These are phyloP conservation scores for Naganishia albida DNA, from an alignment of 1,284 basidiomycete species.

Conservation along the genomic window DNA sequence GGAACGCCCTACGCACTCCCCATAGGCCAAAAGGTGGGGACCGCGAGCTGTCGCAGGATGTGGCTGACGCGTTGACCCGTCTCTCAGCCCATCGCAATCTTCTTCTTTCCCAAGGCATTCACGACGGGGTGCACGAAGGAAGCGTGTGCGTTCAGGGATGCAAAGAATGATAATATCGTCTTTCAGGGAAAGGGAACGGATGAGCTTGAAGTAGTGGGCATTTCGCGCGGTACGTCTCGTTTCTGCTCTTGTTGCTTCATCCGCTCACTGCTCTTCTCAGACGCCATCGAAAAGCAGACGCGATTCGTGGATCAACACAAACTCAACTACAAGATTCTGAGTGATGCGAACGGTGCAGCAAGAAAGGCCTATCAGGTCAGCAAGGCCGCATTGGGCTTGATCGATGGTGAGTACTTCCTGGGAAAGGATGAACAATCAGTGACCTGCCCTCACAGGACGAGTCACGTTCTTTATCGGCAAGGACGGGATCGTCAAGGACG, in stretches of 20 bases:
- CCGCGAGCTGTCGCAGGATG: neutral
- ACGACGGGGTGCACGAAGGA: slow-evolving; percentile 74
- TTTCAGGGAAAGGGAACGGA: slow-evolving; percentile 58
- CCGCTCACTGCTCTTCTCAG: slow-evolving; percentile 39
- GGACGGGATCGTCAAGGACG: slow-evolving; percentile 66
- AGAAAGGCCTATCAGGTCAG: slow-evolving; percentile 66
- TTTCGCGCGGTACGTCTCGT: slow-evolving; percentile 56
- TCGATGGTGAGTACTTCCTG: slow-evolving; percentile 50
- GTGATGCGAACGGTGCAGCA: slow-evolving; percentile 65
- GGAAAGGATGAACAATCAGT: neutral
- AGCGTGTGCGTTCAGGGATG: slow-evolving; percentile 76
- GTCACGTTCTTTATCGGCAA: slow-evolving; percentile 73
- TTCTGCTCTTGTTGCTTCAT: neutral
- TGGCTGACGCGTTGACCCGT: slow-evolving; percentile 21
- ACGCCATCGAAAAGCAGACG: slow-evolving; percentile 69
- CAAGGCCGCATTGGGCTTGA: slow-evolving; percentile 66
- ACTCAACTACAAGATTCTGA: slow-evolving; percentile 72
- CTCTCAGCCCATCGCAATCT: slow-evolving; percentile 62
- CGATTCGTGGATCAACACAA: slow-evolving; percentile 70
- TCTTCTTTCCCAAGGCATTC: slow-evolving; percentile 62
- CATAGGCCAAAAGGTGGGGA: slow-evolving; percentile 42
- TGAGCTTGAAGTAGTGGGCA: slow-evolving; percentile 67
- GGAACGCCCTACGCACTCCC: slow-evolving; percentile 59
- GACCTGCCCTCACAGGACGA: slow-evolving; percentile 54
- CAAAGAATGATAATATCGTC: slow-evolving; percentile 64